Base-by-base conservation (phyloP, 495 filamentous ascomycete genomes). In the Durotheca rogersii region DNA sequence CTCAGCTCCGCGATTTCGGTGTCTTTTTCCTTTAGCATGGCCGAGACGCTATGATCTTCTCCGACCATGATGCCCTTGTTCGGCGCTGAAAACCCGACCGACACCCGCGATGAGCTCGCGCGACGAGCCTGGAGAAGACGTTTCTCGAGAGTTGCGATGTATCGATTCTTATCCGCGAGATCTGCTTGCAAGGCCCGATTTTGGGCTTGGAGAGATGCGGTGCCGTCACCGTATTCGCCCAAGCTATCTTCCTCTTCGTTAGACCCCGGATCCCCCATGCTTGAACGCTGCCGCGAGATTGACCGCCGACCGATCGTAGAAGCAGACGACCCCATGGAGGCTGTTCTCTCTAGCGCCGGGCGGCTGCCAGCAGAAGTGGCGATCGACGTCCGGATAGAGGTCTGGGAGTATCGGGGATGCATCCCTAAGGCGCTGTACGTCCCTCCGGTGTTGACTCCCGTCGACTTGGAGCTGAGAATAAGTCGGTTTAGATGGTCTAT, bases 401-500 rank as follows among this genome's bases (percentile, higher is more conserved):
- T 85, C 50, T 83, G 74, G 7, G 74, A 78, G 47, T 70, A 76
- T 53, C 87, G 76, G 6, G 82, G 77, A 34, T 86, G 79, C 47
- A 84, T 82, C 11, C 88, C 84, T 55, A 90, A 75, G 4, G 86
- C 81, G 50, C 86, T 88, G 39, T 85, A 79, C 6, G 82, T 84
- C 12, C 86, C 81, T 39, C 81, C 82, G 15, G 73, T 69, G 66
- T 98, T 98, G 35, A 98, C 93, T 12, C 93, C 93, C 0, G 88
- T 87, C 10, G 90, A 96, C 61, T 96, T 96, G 11, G 93, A 97
- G 62, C 87, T 91, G 19, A 98, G 73, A 54, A 98, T 96, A 7
- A 98, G 78, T 15, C 93, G 86, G 67, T 96, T 98, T 4, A 98
- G 79, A 71, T 98, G 93, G 69, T 96, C 91, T 54, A 98, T 98